phyloP scores from a whole-genome alignment of 768 basidiomycete genomes.

The Suillus bovinus region DNA sequence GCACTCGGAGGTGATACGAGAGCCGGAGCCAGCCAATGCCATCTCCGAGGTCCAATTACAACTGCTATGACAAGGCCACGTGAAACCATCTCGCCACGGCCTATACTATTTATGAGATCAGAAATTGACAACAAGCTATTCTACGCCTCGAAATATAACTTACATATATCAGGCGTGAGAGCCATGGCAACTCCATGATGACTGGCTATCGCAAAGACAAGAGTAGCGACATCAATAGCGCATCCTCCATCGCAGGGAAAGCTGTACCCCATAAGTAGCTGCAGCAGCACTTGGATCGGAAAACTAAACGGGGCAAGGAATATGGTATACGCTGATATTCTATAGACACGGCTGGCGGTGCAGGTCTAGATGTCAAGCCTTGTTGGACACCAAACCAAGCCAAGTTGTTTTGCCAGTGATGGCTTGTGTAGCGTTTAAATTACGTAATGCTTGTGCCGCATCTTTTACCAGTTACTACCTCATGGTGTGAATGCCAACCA shows the following conservation, averaged over 20 bases:
- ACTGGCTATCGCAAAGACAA: too few species aligned
- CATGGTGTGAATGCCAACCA: too few species aligned
- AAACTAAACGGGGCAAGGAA: background rate
- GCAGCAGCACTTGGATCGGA: conserved; percentile 27
- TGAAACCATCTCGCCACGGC: conserved; percentile 44
- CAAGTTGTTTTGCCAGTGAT: too few species aligned
- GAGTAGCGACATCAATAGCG: conserved; percentile 25
- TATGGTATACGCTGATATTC: conserved; percentile 17
- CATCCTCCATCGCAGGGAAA: conserved; percentile 31
- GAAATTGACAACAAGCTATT: background rate
- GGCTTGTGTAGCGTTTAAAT: too few species aligned
- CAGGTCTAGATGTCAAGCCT: too few species aligned
- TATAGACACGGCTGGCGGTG: too few species aligned
- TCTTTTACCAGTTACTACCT: too few species aligned
- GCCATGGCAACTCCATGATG: conserved; percentile 44
- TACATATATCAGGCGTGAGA: conserved; percentile 41
- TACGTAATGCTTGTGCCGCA: too few species aligned
- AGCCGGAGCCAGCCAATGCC: conserved; percentile 41
- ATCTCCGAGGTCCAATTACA: conserved; percentile 48
- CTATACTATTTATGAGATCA: conserved; percentile 7
- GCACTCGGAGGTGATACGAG: conserved; percentile 21
- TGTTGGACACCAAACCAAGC: too few species aligned
- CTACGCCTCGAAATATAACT: background rate
- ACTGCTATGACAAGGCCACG: conserved; percentile 47
- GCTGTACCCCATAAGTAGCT: conserved; percentile 32